Evolutionary conservation across 257 asterid genomes (phyloP).

Genomic region (Salvia hispanica): DNA sequence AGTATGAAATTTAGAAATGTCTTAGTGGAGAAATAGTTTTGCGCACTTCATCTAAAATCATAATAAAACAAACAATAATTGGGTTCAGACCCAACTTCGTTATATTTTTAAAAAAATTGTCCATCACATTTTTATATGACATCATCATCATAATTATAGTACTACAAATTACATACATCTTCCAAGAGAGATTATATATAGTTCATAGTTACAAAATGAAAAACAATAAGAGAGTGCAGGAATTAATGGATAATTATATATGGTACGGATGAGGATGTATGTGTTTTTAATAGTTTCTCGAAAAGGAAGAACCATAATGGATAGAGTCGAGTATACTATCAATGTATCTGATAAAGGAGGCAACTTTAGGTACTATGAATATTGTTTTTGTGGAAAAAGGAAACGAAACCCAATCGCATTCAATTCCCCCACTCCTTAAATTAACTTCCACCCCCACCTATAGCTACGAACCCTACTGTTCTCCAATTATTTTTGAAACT

Average conservation of each 20-base stretch:
- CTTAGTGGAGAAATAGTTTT: too few species aligned
- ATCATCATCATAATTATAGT: too few species aligned
- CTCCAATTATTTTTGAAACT: not conserved
- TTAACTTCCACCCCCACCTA: constrained; percentile 33
- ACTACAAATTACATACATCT: too few species aligned
- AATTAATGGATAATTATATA: too few species aligned
- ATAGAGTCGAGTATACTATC: constrained; percentile 45
- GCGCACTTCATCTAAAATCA: not conserved
- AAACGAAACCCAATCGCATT: constrained; percentile 46
- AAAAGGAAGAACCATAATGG: constrained; percentile 43
- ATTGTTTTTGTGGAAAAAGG: constrained; percentile 41
- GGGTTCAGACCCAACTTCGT: not conserved
- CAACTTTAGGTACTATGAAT: constrained; percentile 46
- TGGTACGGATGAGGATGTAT: not conserved
- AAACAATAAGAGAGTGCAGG: not conserved
- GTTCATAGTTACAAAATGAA: not conserved
- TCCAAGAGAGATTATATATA: too few species aligned
- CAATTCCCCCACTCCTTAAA: constrained; percentile 34
- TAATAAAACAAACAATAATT: not conserved
- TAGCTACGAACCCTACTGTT: constrained; percentile 23
- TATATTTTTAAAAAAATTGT: too few species aligned
- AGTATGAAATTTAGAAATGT: not conserved
- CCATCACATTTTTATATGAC: too few species aligned
- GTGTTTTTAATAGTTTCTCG: constrained; percentile 11
- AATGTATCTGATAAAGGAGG: constrained; percentile 44